phyloP scores from a whole-genome alignment of 2,329 filamentous ascomycete genomes.

The Sarocladium brachiariae region DNA sequence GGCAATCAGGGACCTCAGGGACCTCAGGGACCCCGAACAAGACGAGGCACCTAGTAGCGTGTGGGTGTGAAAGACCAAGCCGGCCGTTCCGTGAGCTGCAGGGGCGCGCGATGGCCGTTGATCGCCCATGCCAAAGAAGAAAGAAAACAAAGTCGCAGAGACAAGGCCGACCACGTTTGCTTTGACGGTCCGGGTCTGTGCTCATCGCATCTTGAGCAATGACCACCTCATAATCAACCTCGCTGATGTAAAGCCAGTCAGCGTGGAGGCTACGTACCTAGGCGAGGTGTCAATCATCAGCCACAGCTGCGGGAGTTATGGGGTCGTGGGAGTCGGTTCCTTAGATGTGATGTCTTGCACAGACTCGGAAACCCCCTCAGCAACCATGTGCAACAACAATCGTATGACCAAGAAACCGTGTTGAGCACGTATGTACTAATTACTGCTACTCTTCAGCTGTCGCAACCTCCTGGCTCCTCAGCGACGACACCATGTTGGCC shows the following conservation, averaged over 20 bases:
- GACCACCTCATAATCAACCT: slow-evolving; percentile 4
- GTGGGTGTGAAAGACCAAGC: too few relatives aligned
- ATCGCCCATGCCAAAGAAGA: neutral
- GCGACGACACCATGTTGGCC: neutral
- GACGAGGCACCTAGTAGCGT: too few relatives aligned
- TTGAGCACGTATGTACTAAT: too few relatives aligned
- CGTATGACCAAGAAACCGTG: neutral
- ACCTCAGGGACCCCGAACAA: too few relatives aligned
- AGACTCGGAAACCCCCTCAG: too few relatives aligned
- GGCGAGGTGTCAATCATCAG: neutral
- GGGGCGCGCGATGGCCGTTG: too few relatives aligned
- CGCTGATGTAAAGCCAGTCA: neutral
- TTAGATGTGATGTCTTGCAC: neutral
- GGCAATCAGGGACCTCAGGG: too few relatives aligned
- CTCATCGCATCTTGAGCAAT: neutral
- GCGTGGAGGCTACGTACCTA: neutral
- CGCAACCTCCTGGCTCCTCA: neutral
- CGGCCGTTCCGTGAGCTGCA: too few relatives aligned
- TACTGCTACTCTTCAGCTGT: slow-evolving; percentile 7
- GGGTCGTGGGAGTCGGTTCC: neutral
- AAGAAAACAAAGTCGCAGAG: too few relatives aligned
- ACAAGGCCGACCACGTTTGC: neutral
- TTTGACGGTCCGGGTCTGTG: slow-evolving; percentile 1
- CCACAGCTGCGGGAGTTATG: neutral
- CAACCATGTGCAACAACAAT: neutral